Evolutionary conservation across 129 eudicot genomes (phyloP), one percentile per base, ranked within the genome.

Genomic region (Centaurea solstitialis): DNA sequence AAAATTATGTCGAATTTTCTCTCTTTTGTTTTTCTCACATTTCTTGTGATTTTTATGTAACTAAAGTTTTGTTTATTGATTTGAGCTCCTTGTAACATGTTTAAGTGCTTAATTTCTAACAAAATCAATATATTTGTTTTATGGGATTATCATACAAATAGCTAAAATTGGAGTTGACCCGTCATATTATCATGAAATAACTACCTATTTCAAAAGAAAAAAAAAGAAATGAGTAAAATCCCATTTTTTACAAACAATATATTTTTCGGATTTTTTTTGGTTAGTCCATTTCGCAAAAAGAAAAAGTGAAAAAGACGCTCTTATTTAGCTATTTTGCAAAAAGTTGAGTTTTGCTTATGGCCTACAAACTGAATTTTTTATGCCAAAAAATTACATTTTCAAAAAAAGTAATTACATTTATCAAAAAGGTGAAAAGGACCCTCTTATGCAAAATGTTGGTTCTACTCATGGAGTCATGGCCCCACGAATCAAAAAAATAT

Each of bases 1-100:
- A 57, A 57, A 57, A 4, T n/a, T 57, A 57, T 57, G 65, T 57
- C 9, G n/a, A 17, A 57, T 57, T 57, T 8, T 47, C 9, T 41
- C 11, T 41, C 47, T 41, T 41, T 41, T 8, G 47, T 70, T 35
- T 30, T 53, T 53, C 26, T 75, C 10, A 9, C 6, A 26, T 28
- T 75, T 57, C n/a, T 17, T 75, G 30, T 23, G n/a, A 75, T 75
- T 8, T 57, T 57, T 43, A 53, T 75, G 78, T 30, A 30, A 75
- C 22, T 53, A 75, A 17, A 53, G 43, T 28, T 69, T 4, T 5
- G 4, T n/a, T 18, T 50, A 50, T 50, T 53, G 64, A 45, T 45
- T 4, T 45, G 18, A 53, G 7, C 57, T 47, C 61, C 4, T 47
- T 47, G 61, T 47, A 47, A 7, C 61, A 47, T 47, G 61, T 47